phyloP scores from a whole-genome alignment of 2,329 filamentous ascomycete species.

The Penicillium sp. region DNA sequence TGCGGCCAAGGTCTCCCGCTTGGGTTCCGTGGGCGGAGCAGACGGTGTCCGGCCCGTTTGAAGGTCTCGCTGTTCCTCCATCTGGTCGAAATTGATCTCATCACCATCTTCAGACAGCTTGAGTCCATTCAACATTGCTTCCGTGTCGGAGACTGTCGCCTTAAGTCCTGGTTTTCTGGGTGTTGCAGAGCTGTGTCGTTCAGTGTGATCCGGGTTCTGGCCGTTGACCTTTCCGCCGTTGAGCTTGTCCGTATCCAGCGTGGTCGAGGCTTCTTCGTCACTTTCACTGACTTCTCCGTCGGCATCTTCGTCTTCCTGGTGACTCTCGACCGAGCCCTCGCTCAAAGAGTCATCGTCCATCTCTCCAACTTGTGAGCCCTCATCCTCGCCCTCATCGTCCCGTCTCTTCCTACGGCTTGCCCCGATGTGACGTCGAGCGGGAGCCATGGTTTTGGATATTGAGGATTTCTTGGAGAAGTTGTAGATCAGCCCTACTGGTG shows the following conservation, averaged over 20 bases:
- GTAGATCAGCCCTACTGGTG: constrained; percentile 8
- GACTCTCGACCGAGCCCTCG: constrained; percentile 64
- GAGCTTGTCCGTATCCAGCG: constrained; percentile 31
- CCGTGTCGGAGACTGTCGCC: constrained; percentile 60
- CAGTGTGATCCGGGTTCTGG: constrained; percentile 39
- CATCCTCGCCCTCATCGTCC: constrained; percentile 58
- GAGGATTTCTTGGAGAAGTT: constrained; percentile 2
- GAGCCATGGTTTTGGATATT: constrained; percentile 45
- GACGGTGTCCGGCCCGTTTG: constrained; percentile 47
- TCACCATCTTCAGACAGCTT: constrained; percentile 52
- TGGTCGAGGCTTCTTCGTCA: constrained; percentile 54
- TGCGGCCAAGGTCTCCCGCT: constrained; percentile 67
- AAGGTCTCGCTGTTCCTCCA: constrained; percentile 38
- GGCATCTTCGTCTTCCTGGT: constrained; percentile 64
- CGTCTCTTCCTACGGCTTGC: constrained; percentile 52
- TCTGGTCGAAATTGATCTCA: constrained; percentile 60
- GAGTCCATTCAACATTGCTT: constrained; percentile 66
- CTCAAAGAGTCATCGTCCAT: constrained; percentile 68
- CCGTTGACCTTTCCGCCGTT: constrained; percentile 36
- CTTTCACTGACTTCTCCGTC: constrained; percentile 66
- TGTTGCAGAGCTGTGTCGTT: constrained; percentile 43
- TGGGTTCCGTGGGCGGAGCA: constrained; percentile 44
- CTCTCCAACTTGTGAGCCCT: constrained; percentile 56
- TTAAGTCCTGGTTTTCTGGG: constrained; percentile 41
- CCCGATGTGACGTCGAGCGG: constrained; percentile 51